Conservation (phyloP, 1,284 basidiomycete genomes). For the Kalmanozyma brasiliensis region DNA sequence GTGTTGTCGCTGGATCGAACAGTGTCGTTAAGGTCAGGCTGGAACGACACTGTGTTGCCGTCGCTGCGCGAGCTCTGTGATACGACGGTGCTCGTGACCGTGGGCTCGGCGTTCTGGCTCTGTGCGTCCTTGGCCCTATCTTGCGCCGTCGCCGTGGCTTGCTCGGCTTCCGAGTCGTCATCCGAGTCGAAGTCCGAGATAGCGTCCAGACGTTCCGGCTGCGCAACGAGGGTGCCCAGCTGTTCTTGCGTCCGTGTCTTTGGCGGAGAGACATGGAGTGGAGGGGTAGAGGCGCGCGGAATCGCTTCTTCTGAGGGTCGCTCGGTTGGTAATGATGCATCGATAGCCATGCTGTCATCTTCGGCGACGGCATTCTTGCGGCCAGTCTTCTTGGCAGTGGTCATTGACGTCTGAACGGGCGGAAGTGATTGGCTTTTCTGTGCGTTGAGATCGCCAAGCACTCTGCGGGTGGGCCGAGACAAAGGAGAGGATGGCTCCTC, state of each 20-base stretch:
- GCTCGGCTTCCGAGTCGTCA: slow-evolving; percentile 13
- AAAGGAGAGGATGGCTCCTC: slow-evolving; percentile 7
- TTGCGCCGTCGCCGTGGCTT: neutral
- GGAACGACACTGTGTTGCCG: slow-evolving; percentile 16
- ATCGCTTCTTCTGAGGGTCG: slow-evolving; percentile 9
- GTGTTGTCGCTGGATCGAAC: slow-evolving; percentile 36
- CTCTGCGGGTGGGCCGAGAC: slow-evolving; percentile 17
- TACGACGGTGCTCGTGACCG: slow-evolving; percentile 22
- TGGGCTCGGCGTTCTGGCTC: slow-evolving; percentile 6
- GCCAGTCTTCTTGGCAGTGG: neutral
- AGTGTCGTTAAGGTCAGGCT: slow-evolving; percentile 24
- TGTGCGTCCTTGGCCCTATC: neutral
- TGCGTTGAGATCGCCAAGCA: slow-evolving; percentile 34
- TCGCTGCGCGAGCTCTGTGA: slow-evolving; percentile 29
- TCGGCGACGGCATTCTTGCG: slow-evolving; percentile 13
- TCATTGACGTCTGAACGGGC: slow-evolving; percentile 2
- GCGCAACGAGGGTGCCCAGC: neutral
- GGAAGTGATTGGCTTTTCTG: slow-evolving; percentile 4
- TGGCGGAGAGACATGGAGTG: slow-evolving; percentile 15
- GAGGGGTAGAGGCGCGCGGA: slow-evolving; percentile 47
- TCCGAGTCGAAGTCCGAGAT: slow-evolving; percentile 27
- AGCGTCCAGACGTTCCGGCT: slow-evolving; percentile 3
- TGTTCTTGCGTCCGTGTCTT: slow-evolving; percentile 4
- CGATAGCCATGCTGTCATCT: slow-evolving; percentile 41
- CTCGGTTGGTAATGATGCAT: slow-evolving; percentile 4